phyloP scores from a whole-genome alignment of 371 early-diverging fungal genomes.

The Rhizopus microsporus region DNA sequence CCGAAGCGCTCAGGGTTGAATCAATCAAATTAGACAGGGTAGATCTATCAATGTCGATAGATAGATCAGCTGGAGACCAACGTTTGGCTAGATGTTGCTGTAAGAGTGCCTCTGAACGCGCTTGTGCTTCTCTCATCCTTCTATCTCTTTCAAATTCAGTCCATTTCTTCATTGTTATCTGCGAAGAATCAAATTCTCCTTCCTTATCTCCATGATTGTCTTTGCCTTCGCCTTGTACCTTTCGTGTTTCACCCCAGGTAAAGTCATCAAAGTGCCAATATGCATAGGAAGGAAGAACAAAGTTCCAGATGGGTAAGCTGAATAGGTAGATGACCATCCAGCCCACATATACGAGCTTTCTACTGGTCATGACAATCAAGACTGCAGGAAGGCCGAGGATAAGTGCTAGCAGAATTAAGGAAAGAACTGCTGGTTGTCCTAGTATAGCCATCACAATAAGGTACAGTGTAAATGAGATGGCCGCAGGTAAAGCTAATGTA shows the following conservation, averaged over 20 bases:
- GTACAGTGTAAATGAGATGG: constrained; percentile 91
- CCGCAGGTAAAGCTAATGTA: constrained; percentile 96
- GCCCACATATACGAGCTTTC: constrained; percentile 86
- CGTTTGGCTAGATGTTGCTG: constrained; percentile 17
- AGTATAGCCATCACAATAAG: constrained; percentile 64
- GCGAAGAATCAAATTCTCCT: constrained; percentile 65
- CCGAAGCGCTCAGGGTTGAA: constrained; percentile 15
- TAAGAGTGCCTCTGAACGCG: constrained; percentile 11
- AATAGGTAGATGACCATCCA: constrained; percentile 96
- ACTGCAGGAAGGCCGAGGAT: constrained; percentile 94
- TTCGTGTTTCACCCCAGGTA: constrained; percentile 98
- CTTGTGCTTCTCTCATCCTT: constrained; percentile 20
- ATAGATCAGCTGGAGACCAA: constrained; percentile 24
- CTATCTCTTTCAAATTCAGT: constrained; percentile 69
- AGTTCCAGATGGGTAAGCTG: constrained; percentile 98
- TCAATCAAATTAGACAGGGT: constrained; percentile 24
- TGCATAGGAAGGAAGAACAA: constrained; percentile 95
- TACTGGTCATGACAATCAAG: constrained; percentile 90
- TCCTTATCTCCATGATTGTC: constrained; percentile 56
- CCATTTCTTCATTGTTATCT: constrained; percentile 72
- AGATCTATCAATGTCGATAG: constrained; percentile 24
- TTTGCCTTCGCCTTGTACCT: constrained; percentile 71
- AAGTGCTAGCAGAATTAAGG: constrained; percentile 75
- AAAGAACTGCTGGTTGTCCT: constrained; percentile 66
- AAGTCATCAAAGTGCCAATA: constrained; percentile 99